Conservation (phyloP, 371 early-diverging fungal genomes). For the Mucor sp. region DNA sequence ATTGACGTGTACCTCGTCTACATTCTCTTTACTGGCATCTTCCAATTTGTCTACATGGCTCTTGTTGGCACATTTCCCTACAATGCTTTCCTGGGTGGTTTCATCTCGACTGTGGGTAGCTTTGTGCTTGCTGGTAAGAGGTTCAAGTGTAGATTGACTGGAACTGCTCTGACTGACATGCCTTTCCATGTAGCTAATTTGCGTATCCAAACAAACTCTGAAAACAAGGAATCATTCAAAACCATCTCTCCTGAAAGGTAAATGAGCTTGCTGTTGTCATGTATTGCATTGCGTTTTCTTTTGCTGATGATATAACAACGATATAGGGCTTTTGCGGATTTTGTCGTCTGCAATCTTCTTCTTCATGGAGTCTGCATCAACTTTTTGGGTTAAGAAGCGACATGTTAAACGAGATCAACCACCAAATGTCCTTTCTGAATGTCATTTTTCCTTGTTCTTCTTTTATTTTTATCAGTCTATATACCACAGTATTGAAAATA, state of each 20-base stretch:
- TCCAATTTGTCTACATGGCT: constrained; percentile 86
- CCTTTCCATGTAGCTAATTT: constrained; percentile 25
- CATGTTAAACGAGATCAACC: not conserved
- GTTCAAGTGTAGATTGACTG: not conserved
- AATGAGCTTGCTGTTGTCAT: not conserved
- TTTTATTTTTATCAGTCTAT: not conserved
- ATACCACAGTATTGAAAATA: not conserved
- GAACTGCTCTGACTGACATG: not conserved
- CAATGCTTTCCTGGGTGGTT: constrained; percentile 95
- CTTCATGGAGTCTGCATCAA: constrained; percentile 60
- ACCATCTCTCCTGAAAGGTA: constrained; percentile 41
- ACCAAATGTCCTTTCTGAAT: not conserved
- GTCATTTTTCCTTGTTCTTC: not conserved
- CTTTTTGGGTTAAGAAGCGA: constrained; percentile 53
- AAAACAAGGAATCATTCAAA: constrained; percentile 27
- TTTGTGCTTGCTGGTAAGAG: constrained; percentile 91
- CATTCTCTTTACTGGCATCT: constrained; percentile 82
- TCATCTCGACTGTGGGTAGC: constrained; percentile 88
- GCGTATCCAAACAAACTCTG: constrained; percentile 36
- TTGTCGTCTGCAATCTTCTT: constrained; percentile 51
- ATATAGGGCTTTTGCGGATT: constrained; percentile 58
- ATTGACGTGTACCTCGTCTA: constrained; percentile 92
- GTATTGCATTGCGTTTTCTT: not conserved
- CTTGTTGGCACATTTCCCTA: constrained; percentile 94
- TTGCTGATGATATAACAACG: not conserved